Evolutionary conservation across 2,329 filamentous ascomycete species (phyloP).

Genomic region (Cordyceps cateniannulata): DNA sequence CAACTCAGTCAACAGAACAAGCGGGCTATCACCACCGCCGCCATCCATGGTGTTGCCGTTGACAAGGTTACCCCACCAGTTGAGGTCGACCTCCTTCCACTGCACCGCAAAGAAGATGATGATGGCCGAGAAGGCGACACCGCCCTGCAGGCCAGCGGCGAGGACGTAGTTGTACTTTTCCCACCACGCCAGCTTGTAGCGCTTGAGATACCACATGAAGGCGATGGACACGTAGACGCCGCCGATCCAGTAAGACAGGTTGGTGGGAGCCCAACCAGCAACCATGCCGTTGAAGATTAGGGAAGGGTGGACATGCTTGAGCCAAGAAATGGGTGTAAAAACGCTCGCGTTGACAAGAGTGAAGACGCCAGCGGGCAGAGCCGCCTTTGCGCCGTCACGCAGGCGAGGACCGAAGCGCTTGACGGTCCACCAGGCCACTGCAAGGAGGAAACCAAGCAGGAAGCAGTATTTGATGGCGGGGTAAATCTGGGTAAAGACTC

Average conservation of each 20-base stretch:
- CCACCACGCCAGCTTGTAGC: conserved; percentile 35
- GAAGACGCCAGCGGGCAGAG: conserved; percentile 13
- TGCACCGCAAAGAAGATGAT: conserved; percentile 37
- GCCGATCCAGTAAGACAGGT: conserved; percentile 36
- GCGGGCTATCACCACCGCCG: conserved; percentile 11
- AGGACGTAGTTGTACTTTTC: conserved; percentile 41
- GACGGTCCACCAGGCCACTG: conserved; percentile 44
- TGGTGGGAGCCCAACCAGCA: conserved; percentile 34
- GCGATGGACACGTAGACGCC: conserved; percentile 33
- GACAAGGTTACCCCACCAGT: conserved; percentile 37
- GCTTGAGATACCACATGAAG: conserved; percentile 38
- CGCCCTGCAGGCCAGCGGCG: conserved; percentile 32
- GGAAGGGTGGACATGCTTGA: conserved; percentile 34
- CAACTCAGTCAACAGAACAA: not conserved
- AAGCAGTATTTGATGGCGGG: conserved; percentile 15
- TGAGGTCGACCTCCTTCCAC: conserved; percentile 29
- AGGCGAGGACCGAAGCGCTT: conserved; percentile 53
- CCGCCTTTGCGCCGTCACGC: conserved; percentile 1
- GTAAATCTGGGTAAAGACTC: conserved; percentile 28
- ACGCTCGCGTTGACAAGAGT: conserved; percentile 15
- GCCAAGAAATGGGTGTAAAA: conserved; percentile 20
- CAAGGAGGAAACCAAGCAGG: conserved; percentile 20
- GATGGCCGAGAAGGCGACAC: conserved; percentile 35
- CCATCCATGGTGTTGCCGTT: conserved; percentile 13
- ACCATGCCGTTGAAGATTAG: conserved; percentile 35